These are phyloP conservation scores for Cephaloascus albidus DNA, from an alignment of 805 yeast genomes.

Conservation along the genomic window DNA sequence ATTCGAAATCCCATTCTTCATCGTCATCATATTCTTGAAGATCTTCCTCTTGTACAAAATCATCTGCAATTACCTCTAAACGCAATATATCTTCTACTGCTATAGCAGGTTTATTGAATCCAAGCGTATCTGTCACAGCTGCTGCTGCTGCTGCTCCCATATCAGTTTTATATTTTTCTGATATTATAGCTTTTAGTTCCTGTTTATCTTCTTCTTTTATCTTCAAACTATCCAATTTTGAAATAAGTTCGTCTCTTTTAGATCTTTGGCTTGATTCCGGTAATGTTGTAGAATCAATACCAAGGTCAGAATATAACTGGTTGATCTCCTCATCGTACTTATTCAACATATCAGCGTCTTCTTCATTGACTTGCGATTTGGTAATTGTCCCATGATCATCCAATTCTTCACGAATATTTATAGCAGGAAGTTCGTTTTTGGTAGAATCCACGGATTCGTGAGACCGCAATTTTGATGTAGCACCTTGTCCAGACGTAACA, in stretches of 20 bases:
- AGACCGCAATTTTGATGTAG: too few species aligned
- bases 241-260: neutral
- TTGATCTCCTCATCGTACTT: too few species aligned
- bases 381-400: too few species aligned
- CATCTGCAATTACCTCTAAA: slow-evolving; percentile 44
- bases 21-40: slow-evolving; percentile 16
- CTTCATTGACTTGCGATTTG: too few species aligned
- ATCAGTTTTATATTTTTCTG: slow-evolving; percentile 2
- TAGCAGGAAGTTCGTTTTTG: too few species aligned
- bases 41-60: slow-evolving; percentile 15
- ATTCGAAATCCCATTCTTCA: slow-evolving; percentile 26
- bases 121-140: neutral
- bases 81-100: slow-evolving; percentile 39
- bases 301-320: too few species aligned
- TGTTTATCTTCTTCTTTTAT: neutral
- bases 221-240: neutral
- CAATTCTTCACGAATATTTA: too few species aligned
- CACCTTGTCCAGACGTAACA: too few species aligned
- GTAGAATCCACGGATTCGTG: too few species aligned
- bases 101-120: slow-evolving; percentile 18
- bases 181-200: slow-evolving; percentile 1
- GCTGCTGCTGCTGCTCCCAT: neutral
- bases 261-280: too few species aligned
- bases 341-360: too few species aligned
- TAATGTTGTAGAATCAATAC: too few species aligned